Percentiles rank a stretch among this genome's conserved stretches.
phyloP scores from a whole-genome alignment of 192 early-diverging fungal species.

The Spizellomyces punctatus region DNA sequence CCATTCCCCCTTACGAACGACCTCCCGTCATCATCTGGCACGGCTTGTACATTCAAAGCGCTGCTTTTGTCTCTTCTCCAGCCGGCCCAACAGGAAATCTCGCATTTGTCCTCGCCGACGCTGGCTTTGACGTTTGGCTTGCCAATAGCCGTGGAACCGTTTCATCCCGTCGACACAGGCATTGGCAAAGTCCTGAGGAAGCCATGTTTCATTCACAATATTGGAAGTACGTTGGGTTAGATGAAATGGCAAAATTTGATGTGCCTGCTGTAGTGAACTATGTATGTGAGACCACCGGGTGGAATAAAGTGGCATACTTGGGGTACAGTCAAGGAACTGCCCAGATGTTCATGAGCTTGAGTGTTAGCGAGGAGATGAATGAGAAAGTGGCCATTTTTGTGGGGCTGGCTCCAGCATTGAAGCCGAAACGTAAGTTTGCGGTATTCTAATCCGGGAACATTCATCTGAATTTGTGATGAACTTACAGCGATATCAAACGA shows the following conservation, averaged over 20 bases:
- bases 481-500: neutral
- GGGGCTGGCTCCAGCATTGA: slow-evolving; percentile 79
- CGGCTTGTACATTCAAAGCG: slow-evolving; percentile 83
- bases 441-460: neutral
- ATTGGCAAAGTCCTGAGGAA: slow-evolving; percentile 41
- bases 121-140: slow-evolving; percentile 87
- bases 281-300: slow-evolving; percentile 73
- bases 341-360: slow-evolving; percentile 79
- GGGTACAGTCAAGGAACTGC: slow-evolving; percentile 90
- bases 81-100: slow-evolving; percentile 70
- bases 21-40: slow-evolving; percentile 82
- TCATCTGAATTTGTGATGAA: neutral
- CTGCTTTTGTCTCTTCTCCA: slow-evolving; percentile 81
- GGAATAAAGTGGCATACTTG: slow-evolving; percentile 72
- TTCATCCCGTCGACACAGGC: slow-evolving; percentile 75
- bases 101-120: slow-evolving; percentile 76
- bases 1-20: slow-evolving; percentile 38
- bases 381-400: slow-evolving; percentile 77
- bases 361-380: slow-evolving; percentile 74
- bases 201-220: slow-evolving; percentile 53
- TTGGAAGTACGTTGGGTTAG: slow-evolving; percentile 83
- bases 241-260: slow-evolving; percentile 84
- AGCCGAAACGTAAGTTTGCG: slow-evolving; percentile 27
- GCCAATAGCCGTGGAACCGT: slow-evolving; percentile 88
- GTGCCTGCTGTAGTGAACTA: slow-evolving; percentile 80